These are phyloP conservation scores for Filosporella fistucella DNA, from an alignment of 495 filamentous ascomycete genomes.

Conservation along the genomic window DNA sequence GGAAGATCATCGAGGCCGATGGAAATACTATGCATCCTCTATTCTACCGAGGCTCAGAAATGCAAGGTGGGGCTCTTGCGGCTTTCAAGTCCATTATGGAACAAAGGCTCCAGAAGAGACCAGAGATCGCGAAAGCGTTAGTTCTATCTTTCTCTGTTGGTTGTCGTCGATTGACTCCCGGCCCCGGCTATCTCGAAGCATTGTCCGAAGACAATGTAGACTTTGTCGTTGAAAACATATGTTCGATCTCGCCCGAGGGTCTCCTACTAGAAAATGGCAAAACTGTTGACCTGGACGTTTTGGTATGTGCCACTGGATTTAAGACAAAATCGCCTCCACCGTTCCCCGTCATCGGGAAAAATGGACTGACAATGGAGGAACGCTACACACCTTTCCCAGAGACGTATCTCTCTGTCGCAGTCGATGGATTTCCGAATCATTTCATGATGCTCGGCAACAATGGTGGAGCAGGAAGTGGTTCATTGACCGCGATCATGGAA, in stretches of 20 bases:
- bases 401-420: slow-evolving; percentile 58
- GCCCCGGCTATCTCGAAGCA: slow-evolving; percentile 68
- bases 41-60: slow-evolving; percentile 48
- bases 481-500: slow-evolving; percentile 47
- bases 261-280: slow-evolving; percentile 50
- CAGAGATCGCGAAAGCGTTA: slow-evolving; percentile 17
- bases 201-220: slow-evolving; percentile 58
- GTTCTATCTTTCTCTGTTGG: slow-evolving; percentile 59
- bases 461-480: slow-evolving; percentile 45
- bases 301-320: slow-evolving; percentile 68
- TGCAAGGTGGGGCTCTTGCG: slow-evolving; percentile 44
- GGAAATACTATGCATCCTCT: slow-evolving; percentile 43
- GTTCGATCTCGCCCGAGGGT: slow-evolving; percentile 50
- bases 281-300: slow-evolving; percentile 47
- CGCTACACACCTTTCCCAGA: slow-evolving; percentile 54
- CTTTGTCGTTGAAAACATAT: slow-evolving; percentile 53
- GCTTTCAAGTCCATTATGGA: slow-evolving; percentile 22
- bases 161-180: slow-evolving; percentile 68
- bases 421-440: slow-evolving; percentile 63
- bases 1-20: slow-evolving; percentile 45
- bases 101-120: slow-evolving; percentile 19
- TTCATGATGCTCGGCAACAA: slow-evolving; percentile 57
- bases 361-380: slow-evolving; percentile 45
- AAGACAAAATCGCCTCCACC: slow-evolving; percentile 54
- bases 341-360: slow-evolving; percentile 51